Percentiles rank a stretch among this genome's conserved stretches.
Evolutionary conservation across 768 basidiomycete genomes (phyloP).

Genomic region (Amanita fuliginea): DNA sequence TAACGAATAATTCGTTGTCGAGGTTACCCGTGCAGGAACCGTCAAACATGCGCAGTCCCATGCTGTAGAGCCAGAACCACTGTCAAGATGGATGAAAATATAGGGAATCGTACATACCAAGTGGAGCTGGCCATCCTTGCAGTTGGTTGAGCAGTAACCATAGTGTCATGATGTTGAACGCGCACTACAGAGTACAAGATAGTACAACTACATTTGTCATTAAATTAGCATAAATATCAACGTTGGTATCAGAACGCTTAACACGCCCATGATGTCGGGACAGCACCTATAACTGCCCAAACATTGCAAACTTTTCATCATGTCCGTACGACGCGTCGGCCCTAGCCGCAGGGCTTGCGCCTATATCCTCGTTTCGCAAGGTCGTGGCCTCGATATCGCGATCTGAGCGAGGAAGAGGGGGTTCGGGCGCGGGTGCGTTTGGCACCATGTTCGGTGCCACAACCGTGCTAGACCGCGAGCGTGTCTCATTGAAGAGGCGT

Average conservation of each 20-base stretch:
- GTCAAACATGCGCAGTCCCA: no score
- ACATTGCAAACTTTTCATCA: constrained; percentile 3
- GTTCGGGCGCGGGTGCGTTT: neutral
- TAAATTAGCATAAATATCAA: neutral
- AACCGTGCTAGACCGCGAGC: neutral
- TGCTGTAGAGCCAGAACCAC: no score
- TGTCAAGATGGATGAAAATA: no score
- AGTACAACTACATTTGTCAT: no score
- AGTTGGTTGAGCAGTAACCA: no score
- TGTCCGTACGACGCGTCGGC: neutral
- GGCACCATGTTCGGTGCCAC: neutral
- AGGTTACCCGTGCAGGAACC: no score
- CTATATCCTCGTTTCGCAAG: neutral
- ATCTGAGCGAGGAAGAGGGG: neutral
- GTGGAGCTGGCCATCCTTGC: no score
- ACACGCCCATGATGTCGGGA: neutral
- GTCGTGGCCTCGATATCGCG: neutral
- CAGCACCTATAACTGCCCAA: neutral
- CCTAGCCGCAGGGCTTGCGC: neutral
- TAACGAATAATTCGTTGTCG: no score
- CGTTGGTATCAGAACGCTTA: neutral
- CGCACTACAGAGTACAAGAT: no score
- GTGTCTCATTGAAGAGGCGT: neutral
- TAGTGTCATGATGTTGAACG: no score
- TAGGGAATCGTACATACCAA: no score